Evolutionary conservation across 257 asterid genomes (phyloP).

Genomic region (Capsicum rhomboideum): DNA sequence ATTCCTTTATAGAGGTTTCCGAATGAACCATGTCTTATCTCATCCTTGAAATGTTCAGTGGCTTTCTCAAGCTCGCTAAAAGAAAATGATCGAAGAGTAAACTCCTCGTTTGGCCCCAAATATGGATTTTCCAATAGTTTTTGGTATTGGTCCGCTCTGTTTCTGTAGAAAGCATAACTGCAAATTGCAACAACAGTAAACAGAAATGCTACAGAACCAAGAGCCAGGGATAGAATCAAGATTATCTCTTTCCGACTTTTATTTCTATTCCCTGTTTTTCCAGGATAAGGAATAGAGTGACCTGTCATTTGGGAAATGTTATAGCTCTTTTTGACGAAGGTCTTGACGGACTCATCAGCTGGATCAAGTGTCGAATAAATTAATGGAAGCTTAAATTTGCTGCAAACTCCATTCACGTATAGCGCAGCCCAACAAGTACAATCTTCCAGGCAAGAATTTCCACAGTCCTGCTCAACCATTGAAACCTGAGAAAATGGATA

Average conservation of each 20-base stretch:
- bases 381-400: conserved; percentile 43
- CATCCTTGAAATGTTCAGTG: conserved; percentile 33
- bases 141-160: neutral
- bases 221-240: conserved; percentile 2
- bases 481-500: conserved; percentile 2
- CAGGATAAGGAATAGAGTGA: neutral
- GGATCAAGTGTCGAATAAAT: conserved; percentile 16
- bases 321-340: conserved; percentile 13
- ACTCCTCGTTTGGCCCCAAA: conserved; percentile 10
- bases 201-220: conserved; percentile 6
- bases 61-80: conserved; percentile 23
- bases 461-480: conserved; percentile 19
- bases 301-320: neutral
- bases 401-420: conserved; percentile 14
- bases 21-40: conserved; percentile 34
- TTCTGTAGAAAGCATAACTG: conserved; percentile 1
- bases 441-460: conserved; percentile 28
- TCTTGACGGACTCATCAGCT: conserved; percentile 1
- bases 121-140: conserved; percentile 10
- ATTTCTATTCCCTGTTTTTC: neutral
- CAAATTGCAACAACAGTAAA: neutral
- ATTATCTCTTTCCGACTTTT: neutral
- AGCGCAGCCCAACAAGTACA: conserved; percentile 45
- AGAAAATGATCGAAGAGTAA: conserved; percentile 25
- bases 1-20: conserved; percentile 41